Percentiles rank a stretch among this genome's conserved stretches.
Evolutionary conservation across 2,329 filamentous ascomycete species (phyloP).

Genomic region (Fusarium hostae): DNA sequence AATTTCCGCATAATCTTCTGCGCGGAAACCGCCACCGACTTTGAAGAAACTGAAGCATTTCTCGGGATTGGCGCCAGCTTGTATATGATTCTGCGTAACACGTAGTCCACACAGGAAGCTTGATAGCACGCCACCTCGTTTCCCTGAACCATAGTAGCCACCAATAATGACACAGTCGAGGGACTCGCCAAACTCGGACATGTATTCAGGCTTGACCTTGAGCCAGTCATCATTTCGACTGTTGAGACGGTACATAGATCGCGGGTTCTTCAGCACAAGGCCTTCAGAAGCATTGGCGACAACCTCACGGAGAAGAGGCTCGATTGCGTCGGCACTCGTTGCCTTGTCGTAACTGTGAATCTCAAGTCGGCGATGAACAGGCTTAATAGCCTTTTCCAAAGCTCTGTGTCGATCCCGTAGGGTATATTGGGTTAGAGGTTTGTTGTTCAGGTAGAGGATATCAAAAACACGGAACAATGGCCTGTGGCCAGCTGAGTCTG

Average conservation of each 20-base stretch:
- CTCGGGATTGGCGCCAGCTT: slow-evolving; percentile 69
- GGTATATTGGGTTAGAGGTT: slow-evolving; percentile 82
- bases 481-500: slow-evolving; percentile 60
- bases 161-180: slow-evolving; percentile 91
- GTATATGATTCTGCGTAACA: slow-evolving; percentile 74
- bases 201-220: slow-evolving; percentile 98
- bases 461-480: slow-evolving; percentile 91
- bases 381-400: slow-evolving; percentile 75
- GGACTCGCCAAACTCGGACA: slow-evolving; percentile 94
- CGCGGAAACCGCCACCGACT: slow-evolving; percentile 92
- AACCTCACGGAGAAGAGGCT: slow-evolving; percentile 81
- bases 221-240: slow-evolving; percentile 96
- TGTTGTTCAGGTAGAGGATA: slow-evolving; percentile 87
- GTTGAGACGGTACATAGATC: slow-evolving; percentile 86
- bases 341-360: slow-evolving; percentile 79
- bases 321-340: slow-evolving; percentile 76
- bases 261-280: slow-evolving; percentile 91
- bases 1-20: slow-evolving; percentile 85
- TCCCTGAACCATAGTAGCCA: slow-evolving; percentile 91
- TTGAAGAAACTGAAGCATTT: slow-evolving; percentile 97
- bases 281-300: slow-evolving; percentile 90
- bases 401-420: slow-evolving; percentile 83
- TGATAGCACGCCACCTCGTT: slow-evolving; percentile 82
- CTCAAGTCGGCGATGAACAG: slow-evolving; percentile 81
- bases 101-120: slow-evolving; percentile 92